Evolutionary conservation across 352 stramenopile species (phyloP).

Genomic region (Globisporangium irregulare): DNA sequence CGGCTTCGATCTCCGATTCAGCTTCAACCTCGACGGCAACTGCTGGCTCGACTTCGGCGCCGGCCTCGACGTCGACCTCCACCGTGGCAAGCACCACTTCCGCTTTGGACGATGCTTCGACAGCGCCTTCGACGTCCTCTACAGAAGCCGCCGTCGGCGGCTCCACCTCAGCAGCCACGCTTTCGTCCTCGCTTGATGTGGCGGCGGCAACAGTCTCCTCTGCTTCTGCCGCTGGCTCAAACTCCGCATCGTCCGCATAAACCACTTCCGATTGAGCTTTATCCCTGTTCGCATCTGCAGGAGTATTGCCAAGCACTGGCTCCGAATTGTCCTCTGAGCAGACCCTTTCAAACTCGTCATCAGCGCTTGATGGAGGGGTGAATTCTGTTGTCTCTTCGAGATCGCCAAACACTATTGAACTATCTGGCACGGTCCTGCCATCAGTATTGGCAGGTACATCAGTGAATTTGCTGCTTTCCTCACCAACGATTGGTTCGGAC

Average conservation of each 20-base stretch:
- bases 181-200: no score
- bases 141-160: neutral
- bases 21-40: neutral
- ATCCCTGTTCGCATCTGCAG: neutral
- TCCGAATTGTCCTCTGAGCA: neutral
- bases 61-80: no score
- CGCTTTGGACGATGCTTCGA: no score
- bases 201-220: neutral
- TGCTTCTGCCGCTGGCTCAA: neutral
- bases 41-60: no score
- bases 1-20: no score
- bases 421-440: neutral
- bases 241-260: neutral
- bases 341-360: neutral
- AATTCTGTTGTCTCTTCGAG: conserved; percentile 7
- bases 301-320: neutral
- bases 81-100: no score
- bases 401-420: conserved; percentile 1
- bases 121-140: neutral
- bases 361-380: neutral
- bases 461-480: neutral
- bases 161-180: neutral
- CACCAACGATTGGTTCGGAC: neutral
- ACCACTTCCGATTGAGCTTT: neutral
- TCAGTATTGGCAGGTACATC: neutral